A percentile compares a stretch with the other conserved stretches of the same genome.
Conservation (phyloP, 176 grass and related monocot genomes). For the Poa pratensis region DNA sequence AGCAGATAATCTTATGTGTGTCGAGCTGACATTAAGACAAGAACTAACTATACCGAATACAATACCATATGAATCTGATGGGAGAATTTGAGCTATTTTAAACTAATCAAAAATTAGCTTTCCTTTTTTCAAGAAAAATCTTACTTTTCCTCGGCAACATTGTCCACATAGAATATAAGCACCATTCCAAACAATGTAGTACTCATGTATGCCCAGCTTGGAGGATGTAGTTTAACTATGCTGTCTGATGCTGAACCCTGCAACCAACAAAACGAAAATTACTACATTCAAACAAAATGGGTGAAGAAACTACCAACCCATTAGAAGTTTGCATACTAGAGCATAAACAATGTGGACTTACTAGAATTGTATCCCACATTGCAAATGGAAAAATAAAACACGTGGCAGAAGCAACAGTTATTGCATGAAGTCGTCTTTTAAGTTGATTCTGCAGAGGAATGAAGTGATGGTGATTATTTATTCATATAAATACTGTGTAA, state of each 20-base stretch:
- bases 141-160: slow-evolving; percentile 94
- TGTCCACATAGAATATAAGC: slow-evolving; percentile 91
- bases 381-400: slow-evolving; percentile 99
- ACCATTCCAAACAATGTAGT: slow-evolving; percentile 88
- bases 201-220: slow-evolving; percentile 94
- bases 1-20: slow-evolving; percentile 18
- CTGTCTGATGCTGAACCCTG: slow-evolving; percentile 87
- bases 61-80: background rate
- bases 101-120: background rate
- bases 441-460: slow-evolving; percentile 83
- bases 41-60: background rate
- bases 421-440: slow-evolving; percentile 94
- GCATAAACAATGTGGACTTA: slow-evolving; percentile 54
- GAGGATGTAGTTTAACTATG: slow-evolving; percentile 89
- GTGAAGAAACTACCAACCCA: slow-evolving; percentile 13
- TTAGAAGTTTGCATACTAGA: slow-evolving; percentile 5
- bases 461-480: slow-evolving; percentile 18
- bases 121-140: slow-evolving; percentile 27
- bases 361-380: slow-evolving; percentile 98
- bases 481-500: slow-evolving; percentile 27
- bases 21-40: background rate
- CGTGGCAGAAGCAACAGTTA: slow-evolving; percentile 90
- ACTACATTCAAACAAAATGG: slow-evolving; percentile 29
- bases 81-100: slow-evolving; percentile 3
- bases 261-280: slow-evolving; percentile 49